Base-by-base conservation (phyloP, 1,284 basidiomycete genomes). In the Boletellus sp. region DNA sequence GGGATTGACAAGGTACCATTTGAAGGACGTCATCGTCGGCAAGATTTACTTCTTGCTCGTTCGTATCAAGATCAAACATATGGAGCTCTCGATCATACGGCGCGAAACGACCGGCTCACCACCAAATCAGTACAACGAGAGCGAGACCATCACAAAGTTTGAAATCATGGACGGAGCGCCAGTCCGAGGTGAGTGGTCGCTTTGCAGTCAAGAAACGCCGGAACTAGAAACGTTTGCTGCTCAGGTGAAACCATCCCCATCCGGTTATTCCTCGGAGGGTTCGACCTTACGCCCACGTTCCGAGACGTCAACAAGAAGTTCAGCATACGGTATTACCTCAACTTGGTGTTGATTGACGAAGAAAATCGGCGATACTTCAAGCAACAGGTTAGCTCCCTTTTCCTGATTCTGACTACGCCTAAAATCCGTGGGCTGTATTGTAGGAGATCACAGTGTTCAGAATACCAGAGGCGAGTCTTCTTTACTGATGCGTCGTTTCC, bases 271-370 rank as follows among this genome's bases (percentile, higher is more conserved):
- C 81, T 99, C 4, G 97, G 96, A 49, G 97, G 97, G 2, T 99
- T 99, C 67, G 96, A 99, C 70, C 77, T 99, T 45, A 99, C 96
- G 3, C 97, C 97, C 1, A 99, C 96, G 11, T 99, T 98, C 82
- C 82, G 96, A 21, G 96, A 99, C 62, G 93, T 99, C 60, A 99
- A 98, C 81, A 99, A 99, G 81, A 97, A 96, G 75, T 99, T 99
- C 74, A 93, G 89, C 66, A 92, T 91, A 35, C 79, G 96, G 51
- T 99, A 98, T 73, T 99, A 98, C 70, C 82, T 97, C 59, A 99
- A 98, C 68, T 77, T 99, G 35, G 97, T 99, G 3, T 81, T 97
- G 54, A 94, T 98, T 56, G 96, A 99, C 68, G 95, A 98, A 71
- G 96, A 98, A 78, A 98, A 98, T 71, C 77, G 93, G 61, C 77